These are phyloP conservation scores for Elongisporangium prolatum DNA, from an alignment of 352 stramenopile genomes.

Conservation along the genomic window DNA sequence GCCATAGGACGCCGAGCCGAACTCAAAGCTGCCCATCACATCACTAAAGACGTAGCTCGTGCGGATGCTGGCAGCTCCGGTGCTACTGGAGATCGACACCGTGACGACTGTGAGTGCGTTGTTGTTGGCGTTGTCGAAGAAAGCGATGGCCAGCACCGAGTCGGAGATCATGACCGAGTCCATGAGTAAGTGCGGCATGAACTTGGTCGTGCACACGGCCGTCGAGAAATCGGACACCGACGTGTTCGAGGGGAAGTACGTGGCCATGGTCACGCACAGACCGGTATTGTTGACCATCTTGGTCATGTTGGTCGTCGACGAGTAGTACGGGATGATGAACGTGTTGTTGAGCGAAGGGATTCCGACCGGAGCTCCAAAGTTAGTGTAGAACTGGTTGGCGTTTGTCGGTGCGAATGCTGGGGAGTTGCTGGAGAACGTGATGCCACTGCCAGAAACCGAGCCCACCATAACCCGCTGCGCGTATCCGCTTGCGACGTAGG, in stretches of 20 bases:
- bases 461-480: slow-evolving; percentile 36
- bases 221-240: slow-evolving; percentile 22
- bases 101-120: slow-evolving; percentile 44
- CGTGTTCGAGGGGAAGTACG: slow-evolving; percentile 12
- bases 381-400: slow-evolving; percentile 10
- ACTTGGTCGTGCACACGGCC: slow-evolving; percentile 37
- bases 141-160: slow-evolving; percentile 33
- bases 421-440: slow-evolving; percentile 23
- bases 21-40: slow-evolving; percentile 39
- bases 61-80: slow-evolving; percentile 29
- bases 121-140: slow-evolving; percentile 53
- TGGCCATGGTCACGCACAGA: slow-evolving; percentile 39
- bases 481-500: slow-evolving; percentile 17
- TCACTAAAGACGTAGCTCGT: slow-evolving; percentile 41
- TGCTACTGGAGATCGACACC: slow-evolving; percentile 20
- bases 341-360: slow-evolving; percentile 17
- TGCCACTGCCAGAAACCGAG: slow-evolving; percentile 20
- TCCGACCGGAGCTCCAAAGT: slow-evolving; percentile 30
- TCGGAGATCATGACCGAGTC: slow-evolving; percentile 45
- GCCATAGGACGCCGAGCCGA: slow-evolving; percentile 15
- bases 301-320: slow-evolving; percentile 8
- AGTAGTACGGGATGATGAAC: slow-evolving; percentile 57
- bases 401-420: slow-evolving; percentile 32
- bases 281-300: slow-evolving; percentile 10
- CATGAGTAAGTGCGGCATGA: slow-evolving; percentile 26